Evolutionary conservation across 371 early-diverging fungal species (phyloP), one percentile per base, ranked within the genome.

Genomic region (Capillidium heterosporum): DNA sequence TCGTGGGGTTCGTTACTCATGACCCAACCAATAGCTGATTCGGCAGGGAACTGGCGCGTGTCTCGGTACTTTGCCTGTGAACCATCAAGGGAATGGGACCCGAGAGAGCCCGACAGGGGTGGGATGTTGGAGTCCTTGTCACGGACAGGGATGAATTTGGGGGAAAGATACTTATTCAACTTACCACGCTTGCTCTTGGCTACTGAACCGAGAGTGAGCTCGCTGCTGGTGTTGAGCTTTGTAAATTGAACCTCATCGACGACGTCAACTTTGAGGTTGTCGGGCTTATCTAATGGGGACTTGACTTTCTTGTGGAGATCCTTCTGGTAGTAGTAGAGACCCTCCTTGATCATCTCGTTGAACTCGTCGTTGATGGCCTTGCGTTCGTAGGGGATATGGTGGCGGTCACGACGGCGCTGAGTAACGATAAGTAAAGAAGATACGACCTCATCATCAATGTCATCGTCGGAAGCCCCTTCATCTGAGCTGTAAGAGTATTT

Each of bases 291-390:
- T 49, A 32, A 39, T 26, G 51, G 50, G 21, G 48, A 15, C 15
- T 19, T 21, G 2, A 23, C 53, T 40, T 53, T 53, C 24, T 53
- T 67, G 41, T 74, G 77, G 48, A 89, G 69, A 44, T 86, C 85
- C 35, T 70, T 65, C 61, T 95, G 91, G 60, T 93, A 95, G 60
- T 85, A 77, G 65, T 85, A 84, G 31, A 95, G 72, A 2, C 93
- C 95, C 65, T 95, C 94, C 65, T 85, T 95, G 70, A 95, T 95
- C 70, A 91, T 89, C 29, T 92, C 88, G 32, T 79, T 74, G 54
- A 92, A 76, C 32, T 95, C 95, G 50, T 84, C 86, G 58, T 86
- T 83, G 72, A 82, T 78, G 32, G 82, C 74, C 63, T 83, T 78
- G 60, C 94, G 84, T 61, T 89, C 87, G 63, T 73, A 85, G 26